These are phyloP conservation scores for Phaffomyces antillensis DNA, from an alignment of 805 yeast genomes.

Conservation along the genomic window DNA sequence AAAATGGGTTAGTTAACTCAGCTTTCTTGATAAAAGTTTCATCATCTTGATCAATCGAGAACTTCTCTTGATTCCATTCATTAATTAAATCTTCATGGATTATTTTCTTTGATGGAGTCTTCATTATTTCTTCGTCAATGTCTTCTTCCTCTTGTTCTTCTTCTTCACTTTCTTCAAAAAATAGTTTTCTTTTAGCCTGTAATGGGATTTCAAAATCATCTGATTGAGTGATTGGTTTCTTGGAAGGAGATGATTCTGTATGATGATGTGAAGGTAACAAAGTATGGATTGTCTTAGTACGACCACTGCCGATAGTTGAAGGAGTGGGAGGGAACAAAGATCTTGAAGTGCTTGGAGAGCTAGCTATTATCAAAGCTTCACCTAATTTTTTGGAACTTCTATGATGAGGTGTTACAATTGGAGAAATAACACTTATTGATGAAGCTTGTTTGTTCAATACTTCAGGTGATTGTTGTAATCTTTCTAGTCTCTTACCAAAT, in stretches of 20 bases:
- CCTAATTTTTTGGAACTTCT: slow-evolving; percentile 11
- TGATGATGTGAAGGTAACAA: too few relatives aligned
- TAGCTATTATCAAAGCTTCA: slow-evolving; percentile 7
- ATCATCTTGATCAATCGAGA: slow-evolving; percentile 13
- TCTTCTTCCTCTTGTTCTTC: slow-evolving; percentile 13
- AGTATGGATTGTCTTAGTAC: slow-evolving; percentile 10
- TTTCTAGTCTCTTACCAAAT: slow-evolving; percentile 12
- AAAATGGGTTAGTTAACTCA: slow-evolving; percentile 19
- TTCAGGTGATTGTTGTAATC: slow-evolving; percentile 8
- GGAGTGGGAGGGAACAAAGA: slow-evolving; percentile 25
- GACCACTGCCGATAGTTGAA: slow-evolving; percentile 23
- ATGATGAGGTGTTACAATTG: slow-evolving; percentile 21
- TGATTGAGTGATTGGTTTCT: too few relatives aligned
- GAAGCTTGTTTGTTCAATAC: slow-evolving; percentile 5
- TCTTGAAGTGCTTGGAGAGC: slow-evolving; percentile 11
- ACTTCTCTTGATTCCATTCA: slow-evolving; percentile 26
- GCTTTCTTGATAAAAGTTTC: slow-evolving; percentile 13
- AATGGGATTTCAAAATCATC: not conserved
- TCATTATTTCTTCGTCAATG: slow-evolving; percentile 6
- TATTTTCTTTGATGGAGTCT: slow-evolving; percentile 30
- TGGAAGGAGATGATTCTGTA: too few relatives aligned
- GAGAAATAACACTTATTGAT: slow-evolving; percentile 10
- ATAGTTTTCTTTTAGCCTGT: slow-evolving; percentile 18
- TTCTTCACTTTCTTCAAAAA: slow-evolving; percentile 11
- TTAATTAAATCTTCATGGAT: slow-evolving; percentile 26